Evolutionary conservation across 2,329 filamentous ascomycete species (phyloP).

Genomic region (Fusarium marasasianum): DNA sequence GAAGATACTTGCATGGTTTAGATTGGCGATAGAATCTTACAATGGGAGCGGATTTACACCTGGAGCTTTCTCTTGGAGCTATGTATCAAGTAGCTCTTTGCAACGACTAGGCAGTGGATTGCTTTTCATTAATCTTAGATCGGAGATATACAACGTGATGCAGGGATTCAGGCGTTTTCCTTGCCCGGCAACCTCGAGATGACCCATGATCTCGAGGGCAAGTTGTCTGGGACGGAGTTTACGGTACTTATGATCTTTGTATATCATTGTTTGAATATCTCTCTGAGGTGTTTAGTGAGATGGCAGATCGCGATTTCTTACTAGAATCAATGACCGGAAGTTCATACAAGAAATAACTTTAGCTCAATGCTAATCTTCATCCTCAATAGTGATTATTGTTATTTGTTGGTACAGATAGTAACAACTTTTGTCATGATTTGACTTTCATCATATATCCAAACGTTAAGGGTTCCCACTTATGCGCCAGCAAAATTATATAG

Average conservation of each 20-base stretch:
- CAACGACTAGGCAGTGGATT: constrained; percentile 4
- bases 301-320: background rate
- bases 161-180: background rate
- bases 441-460: constrained; percentile 28
- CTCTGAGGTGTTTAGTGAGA: background rate
- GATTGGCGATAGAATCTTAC: background rate
- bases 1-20: background rate
- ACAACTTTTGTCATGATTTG: constrained; percentile 25
- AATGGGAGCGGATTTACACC: background rate
- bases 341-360: background rate
- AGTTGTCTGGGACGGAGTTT: background rate
- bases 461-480: constrained; percentile 14
- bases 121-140: background rate
- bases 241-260: background rate
- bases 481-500: constrained; percentile 22
- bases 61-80: background rate
- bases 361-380: background rate
- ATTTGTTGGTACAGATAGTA: constrained; percentile 8
- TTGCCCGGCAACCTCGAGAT: background rate
- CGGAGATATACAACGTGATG: background rate
- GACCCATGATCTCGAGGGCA: background rate
- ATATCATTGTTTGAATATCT: background rate
- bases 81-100: background rate
- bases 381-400: background rate
- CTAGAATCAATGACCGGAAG: background rate